These are phyloP conservation scores for Ascochyta clinopodiicola DNA, from an alignment of 2,329 filamentous ascomycete species.

Conservation along the genomic window DNA sequence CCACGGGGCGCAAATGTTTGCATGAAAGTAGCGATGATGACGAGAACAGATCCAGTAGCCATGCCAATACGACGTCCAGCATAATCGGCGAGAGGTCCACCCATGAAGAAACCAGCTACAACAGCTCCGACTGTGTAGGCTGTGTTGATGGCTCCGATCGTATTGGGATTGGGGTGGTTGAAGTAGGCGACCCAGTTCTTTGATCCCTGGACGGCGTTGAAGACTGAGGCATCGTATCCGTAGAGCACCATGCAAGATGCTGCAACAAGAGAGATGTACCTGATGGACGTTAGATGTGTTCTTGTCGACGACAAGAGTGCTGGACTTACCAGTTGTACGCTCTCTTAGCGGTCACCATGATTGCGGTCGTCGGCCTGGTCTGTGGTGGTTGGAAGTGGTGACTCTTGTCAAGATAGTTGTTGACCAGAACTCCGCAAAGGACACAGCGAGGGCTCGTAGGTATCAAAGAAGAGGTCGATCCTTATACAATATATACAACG, in stretches of 20 bases:
- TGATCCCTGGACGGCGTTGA: slow-evolving; percentile 74
- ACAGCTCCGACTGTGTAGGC: slow-evolving; percentile 75
- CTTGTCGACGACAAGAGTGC: neutral
- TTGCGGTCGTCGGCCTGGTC: slow-evolving; percentile 18
- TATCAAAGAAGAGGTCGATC: slow-evolving; percentile 12
- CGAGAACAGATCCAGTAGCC: slow-evolving; percentile 67
- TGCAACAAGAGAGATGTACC: slow-evolving; percentile 73
- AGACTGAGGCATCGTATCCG: slow-evolving; percentile 76
- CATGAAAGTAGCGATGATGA: slow-evolving; percentile 72
- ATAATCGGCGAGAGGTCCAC: slow-evolving; percentile 68
- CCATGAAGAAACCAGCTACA: slow-evolving; percentile 72
- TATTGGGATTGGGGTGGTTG: slow-evolving; percentile 55
- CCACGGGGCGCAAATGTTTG: slow-evolving; percentile 67
- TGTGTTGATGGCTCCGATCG: slow-evolving; percentile 68
- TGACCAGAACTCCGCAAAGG: slow-evolving; percentile 23
- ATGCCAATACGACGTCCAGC: slow-evolving; percentile 70
- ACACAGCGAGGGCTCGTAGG: slow-evolving; percentile 26
- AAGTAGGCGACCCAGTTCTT: slow-evolving; percentile 71
- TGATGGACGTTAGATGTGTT: slow-evolving; percentile 32
- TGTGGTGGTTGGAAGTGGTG: slow-evolving; percentile 1
- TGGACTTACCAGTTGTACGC: slow-evolving; percentile 56
- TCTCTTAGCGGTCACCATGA: slow-evolving; percentile 47
- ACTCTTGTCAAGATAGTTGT: slow-evolving; percentile 12
- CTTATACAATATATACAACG: slow-evolving; percentile 29
- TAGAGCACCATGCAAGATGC: slow-evolving; percentile 78